Conservation (phyloP, 306 rosid genomes). For the Hylodesmum podocarpum region DNA sequence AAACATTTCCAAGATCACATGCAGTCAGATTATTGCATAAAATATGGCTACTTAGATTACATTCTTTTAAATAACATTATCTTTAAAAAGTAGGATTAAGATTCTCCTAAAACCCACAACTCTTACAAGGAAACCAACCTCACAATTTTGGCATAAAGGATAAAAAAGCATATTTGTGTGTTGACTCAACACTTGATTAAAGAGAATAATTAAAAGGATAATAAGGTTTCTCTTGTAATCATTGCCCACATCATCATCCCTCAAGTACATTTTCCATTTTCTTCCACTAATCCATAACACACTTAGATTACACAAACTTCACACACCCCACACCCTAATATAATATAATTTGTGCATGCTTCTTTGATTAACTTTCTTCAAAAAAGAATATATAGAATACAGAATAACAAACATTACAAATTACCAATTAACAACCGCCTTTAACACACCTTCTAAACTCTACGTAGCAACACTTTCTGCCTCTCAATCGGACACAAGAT, state of each 20-base stretch:
- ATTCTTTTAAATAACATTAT: neutral
- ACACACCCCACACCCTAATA: constrained; percentile 1
- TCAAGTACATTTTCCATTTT: constrained; percentile 11
- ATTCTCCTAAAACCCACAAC: neutral
- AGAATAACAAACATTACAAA: constrained; percentile 36
- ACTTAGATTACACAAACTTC: neutral
- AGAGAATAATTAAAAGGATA: constrained; percentile 36
- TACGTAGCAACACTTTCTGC: constrained; percentile 68
- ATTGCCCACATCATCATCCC: constrained; percentile 16
- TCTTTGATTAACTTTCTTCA: constrained; percentile 27
- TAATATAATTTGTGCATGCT: constrained; percentile 27
- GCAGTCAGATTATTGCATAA: neutral
- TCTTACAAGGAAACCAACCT: neutral
- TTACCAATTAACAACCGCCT: constrained; percentile 35
- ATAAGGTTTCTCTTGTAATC: constrained; percentile 41
- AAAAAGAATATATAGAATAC: constrained; percentile 29
- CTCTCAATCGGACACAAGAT: constrained; percentile 68
- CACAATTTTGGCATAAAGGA: constrained; percentile 11
- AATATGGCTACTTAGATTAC: neutral
- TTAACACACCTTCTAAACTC: constrained; percentile 24
- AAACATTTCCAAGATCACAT: constrained; percentile 3
- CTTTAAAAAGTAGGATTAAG: constrained; percentile 31
- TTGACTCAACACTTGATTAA: constrained; percentile 32
- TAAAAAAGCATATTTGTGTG: constrained; percentile 19
- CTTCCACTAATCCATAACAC: constrained; percentile 12